These are phyloP conservation scores for Pyrrhoderma noxium DNA, from an alignment of 1,284 basidiomycete species.

Conservation along the genomic window DNA sequence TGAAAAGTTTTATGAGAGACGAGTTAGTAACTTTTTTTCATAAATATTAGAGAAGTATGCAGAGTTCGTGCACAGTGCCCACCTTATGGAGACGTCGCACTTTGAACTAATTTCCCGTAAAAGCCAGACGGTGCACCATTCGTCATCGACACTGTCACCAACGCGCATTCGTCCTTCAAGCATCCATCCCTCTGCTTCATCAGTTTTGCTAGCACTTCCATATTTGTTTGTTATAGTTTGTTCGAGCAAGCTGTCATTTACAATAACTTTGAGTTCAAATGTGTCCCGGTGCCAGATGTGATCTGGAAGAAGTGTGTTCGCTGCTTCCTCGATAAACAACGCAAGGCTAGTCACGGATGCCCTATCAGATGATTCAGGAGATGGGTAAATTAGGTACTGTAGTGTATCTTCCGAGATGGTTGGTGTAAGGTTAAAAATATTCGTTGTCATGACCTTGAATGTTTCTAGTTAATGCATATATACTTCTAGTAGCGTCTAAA, in stretches of 20 bases:
- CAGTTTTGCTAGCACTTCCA: conserved; percentile 9
- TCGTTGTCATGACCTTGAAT: conserved; percentile 22
- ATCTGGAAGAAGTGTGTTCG: conserved; percentile 50
- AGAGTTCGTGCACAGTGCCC: conserved; percentile 17
- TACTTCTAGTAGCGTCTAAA: no score
- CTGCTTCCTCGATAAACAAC: conserved; percentile 55
- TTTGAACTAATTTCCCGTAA: conserved; percentile 65
- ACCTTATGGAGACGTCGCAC: conserved; percentile 78
- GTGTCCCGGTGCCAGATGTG: conserved; percentile 87
- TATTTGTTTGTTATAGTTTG: conserved; percentile 32
- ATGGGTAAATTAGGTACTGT: conserved; percentile 66
- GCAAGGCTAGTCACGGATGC: conserved; percentile 61
- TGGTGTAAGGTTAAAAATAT: conserved; percentile 65
- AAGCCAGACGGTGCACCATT: conserved; percentile 92
- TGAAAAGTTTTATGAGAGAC: conserved; percentile 26
- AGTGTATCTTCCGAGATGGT: conserved; percentile 82
- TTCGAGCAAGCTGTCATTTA: conserved; percentile 13
- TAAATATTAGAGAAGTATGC: conserved; percentile 10
- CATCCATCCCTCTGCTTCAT: conserved; percentile 36
- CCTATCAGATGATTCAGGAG: conserved; percentile 42
- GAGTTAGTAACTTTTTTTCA: conserved; percentile 8
- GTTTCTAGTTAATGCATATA: conserved; percentile 19
- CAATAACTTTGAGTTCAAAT: conserved; percentile 71
- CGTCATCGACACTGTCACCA: conserved; percentile 92
- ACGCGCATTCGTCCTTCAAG: conserved; percentile 79